Percentiles rank a stretch among this genome's conserved stretches.
Evolutionary conservation across 2,329 filamentous ascomycete genomes (phyloP).

Genomic region (Huntiella bhutanensis): DNA sequence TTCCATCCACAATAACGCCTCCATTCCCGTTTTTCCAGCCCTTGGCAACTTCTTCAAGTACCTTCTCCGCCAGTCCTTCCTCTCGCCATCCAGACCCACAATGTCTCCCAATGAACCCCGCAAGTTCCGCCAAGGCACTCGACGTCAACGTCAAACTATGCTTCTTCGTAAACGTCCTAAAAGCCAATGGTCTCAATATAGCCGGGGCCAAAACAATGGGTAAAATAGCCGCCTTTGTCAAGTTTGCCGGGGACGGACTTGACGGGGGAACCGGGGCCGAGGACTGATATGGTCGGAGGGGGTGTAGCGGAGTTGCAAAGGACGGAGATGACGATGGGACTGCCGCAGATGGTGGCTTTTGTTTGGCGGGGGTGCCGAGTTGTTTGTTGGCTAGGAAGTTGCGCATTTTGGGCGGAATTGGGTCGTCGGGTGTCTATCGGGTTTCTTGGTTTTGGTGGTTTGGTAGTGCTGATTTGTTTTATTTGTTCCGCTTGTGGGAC

Average conservation of each 20-base stretch:
- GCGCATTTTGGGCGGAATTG: slow-evolving; percentile 5
- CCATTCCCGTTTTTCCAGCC: slow-evolving; percentile 82
- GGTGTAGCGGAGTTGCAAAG: slow-evolving; percentile 72
- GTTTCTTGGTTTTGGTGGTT: neutral
- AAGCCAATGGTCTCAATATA: slow-evolving; percentile 74
- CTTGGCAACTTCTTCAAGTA: slow-evolving; percentile 78
- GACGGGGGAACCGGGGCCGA: slow-evolving; percentile 26
- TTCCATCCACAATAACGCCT: slow-evolving; percentile 78
- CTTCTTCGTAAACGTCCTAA: slow-evolving; percentile 93
- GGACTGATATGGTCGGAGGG: slow-evolving; percentile 45
- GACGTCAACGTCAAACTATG: slow-evolving; percentile 86
- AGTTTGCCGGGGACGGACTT: neutral
- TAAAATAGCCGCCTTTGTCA: slow-evolving; percentile 37
- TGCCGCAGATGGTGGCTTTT: slow-evolving; percentile 28
- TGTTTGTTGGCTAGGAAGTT: slow-evolving; percentile 12
- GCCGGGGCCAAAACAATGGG: slow-evolving; percentile 78
- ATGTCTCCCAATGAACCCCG: slow-evolving; percentile 76
- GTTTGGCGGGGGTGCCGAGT: slow-evolving; percentile 10
- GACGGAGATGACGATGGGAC: slow-evolving; percentile 79
- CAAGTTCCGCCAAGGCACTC: slow-evolving; percentile 65
- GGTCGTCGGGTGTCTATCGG: neutral
- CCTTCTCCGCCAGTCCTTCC: slow-evolving; percentile 78
- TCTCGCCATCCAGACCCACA: slow-evolving; percentile 95
- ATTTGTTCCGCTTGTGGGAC: neutral
- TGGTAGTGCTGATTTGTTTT: neutral